Percentiles rank a stretch among this genome's conserved stretches.
Conservation (phyloP, 139 green algal genomes). For the Tetraselmis chui region DNA sequence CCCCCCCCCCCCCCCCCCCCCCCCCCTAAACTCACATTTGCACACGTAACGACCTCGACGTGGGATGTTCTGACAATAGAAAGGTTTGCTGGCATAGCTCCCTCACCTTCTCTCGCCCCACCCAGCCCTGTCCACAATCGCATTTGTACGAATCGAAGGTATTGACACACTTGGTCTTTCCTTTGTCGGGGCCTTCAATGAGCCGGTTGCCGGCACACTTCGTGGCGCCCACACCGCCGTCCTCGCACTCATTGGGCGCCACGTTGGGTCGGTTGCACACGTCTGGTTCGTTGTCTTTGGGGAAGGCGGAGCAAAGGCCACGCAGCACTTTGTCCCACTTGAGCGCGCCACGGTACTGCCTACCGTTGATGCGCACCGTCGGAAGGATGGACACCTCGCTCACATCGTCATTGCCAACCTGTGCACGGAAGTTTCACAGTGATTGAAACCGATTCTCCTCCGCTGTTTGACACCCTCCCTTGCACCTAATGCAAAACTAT, state of each 20-base stretch:
- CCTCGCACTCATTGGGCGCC: slow-evolving; percentile 57
- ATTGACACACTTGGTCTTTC: slow-evolving; percentile 63
- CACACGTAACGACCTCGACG: no score
- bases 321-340: slow-evolving; percentile 60
- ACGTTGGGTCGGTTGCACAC: slow-evolving; percentile 59
- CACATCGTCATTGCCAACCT: slow-evolving; percentile 14
- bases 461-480: no score
- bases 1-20: no score
- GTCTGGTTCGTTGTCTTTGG: slow-evolving; percentile 42
- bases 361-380: slow-evolving; percentile 82
- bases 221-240: slow-evolving; percentile 31
- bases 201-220: slow-evolving; percentile 14
- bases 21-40: no score
- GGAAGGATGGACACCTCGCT: slow-evolving; percentile 75
- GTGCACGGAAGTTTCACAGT: no score
- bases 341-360: slow-evolving; percentile 79
- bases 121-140: slow-evolving; percentile 58
- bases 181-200: slow-evolving; percentile 22
- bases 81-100: no score
- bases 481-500: no score
- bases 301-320: slow-evolving; percentile 82
- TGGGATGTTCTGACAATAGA: no score
- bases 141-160: slow-evolving; percentile 75
- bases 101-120: slow-evolving; percentile 4
- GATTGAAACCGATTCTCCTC: no score